Base-by-base conservation (phyloP, 139 green algal genomes). In the Chlorella sp. region DNA sequence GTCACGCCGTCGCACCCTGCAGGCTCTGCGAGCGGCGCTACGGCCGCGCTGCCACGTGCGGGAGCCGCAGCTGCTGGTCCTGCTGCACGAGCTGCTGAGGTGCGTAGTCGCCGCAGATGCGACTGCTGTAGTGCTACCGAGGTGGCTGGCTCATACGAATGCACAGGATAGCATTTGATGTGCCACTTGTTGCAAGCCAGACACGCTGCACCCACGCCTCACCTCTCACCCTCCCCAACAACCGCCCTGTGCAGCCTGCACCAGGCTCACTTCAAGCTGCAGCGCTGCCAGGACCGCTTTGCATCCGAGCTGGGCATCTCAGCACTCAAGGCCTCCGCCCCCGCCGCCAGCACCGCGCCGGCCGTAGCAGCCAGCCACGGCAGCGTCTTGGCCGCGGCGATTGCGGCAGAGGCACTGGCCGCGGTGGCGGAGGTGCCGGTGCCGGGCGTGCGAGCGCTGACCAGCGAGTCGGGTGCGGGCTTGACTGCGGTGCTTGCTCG, bases 231-330 rank as follows among this genome's bases (percentile, higher is more conserved):
- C 40, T 34, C 38, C 70, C 40, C 1, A 7, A 30, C 40, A 28
- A 40, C 70, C 40, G 3, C 24, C n/a, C 36, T 32, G 22, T 72
- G 76, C 76, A 82, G 76, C 56, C 28, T 82, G 24, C 76, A 82
- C 76, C 34, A 60, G 20, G 76, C 76, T 5, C 76, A 83, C 60
- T 83, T 83, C 77, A 83, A 73, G 77, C 77, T 83, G 77, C 77
- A 83, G 77, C 77, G 60, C 77, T 83, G 77, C 77, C 77, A 83
- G 77, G 77, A 83, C 77, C 28, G 58, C 6, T 83, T 83, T 74
- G 77, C 77, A 2, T 16, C 58, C 19, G 77, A 73, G 1, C 40
- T 83, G 20, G 77, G 77, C 28, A 72, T 83, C 16, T 16, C 60
- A 22, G 58, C 58, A 26, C 77, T 83, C 60, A 73, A 74, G 43